phyloP scores from a whole-genome alignment of 495 filamentous ascomycete species.

The Penicillium robsamsonii region DNA sequence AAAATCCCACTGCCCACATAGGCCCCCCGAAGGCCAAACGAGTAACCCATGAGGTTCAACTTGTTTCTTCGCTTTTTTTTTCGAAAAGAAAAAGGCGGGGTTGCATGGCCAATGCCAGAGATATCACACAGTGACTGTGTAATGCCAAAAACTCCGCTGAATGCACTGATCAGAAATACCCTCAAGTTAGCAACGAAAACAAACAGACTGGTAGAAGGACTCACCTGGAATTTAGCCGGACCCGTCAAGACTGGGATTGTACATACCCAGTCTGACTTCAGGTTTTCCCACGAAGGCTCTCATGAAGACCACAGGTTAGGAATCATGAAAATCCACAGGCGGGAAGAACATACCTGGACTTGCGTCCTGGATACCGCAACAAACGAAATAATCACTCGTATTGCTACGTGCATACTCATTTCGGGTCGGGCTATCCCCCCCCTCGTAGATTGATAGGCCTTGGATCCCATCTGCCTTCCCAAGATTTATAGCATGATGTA shows the following conservation, averaged over 20 bases:
- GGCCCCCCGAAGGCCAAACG: not conserved
- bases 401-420: not conserved
- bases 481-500: not conserved
- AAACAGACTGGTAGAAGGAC: not conserved
- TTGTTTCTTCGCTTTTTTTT: not conserved
- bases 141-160: not conserved
- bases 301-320: not conserved
- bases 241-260: not conserved
- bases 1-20: not conserved
- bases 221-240: not conserved
- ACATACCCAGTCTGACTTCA: not conserved
- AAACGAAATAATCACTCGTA: not conserved
- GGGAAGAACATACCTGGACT: not conserved
- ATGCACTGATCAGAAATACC: not conserved
- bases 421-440: not conserved
- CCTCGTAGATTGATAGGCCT: not conserved
- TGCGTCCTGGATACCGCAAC: not conserved
- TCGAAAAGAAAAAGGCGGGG: not conserved
- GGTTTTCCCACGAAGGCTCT: not conserved
- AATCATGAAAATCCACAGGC: not conserved
- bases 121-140: not conserved
- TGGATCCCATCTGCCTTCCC: not conserved
- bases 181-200: not conserved
- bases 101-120: not conserved
- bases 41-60: not conserved